Base-by-base conservation (phyloP, 257 asterid genomes). In the Misopates orontium region DNA sequence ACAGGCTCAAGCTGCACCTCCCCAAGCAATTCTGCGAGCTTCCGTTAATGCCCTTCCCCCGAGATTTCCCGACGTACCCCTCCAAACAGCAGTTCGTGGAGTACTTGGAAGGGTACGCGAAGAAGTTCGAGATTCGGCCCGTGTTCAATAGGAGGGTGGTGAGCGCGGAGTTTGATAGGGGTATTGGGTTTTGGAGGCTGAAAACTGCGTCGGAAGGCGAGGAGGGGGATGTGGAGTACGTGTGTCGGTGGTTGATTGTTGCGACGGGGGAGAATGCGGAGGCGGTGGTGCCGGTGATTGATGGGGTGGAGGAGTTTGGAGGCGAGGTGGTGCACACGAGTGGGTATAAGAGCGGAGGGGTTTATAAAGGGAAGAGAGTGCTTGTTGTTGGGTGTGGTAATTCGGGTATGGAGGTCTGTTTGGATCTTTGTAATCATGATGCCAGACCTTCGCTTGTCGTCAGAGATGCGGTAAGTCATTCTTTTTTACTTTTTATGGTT, bases 191-290 rank as follows among this genome's bases (percentile, higher is more conserved):
- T 0, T 91, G 96, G 98, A 41, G 84, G 56, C 85, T 88, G n/a
- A 14, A 28, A 24, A 83, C 91, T 4, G 70, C 0, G 28, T 17
- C 39, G 32, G 79, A 31, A 50, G 68, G 39, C 14, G 91, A 84
- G 78, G 72, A 2, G 23, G 22, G 44, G 32, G 79, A 40, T 51
- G 69, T 41, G n/a, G 91, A 86, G 79, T 91, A 83, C 25, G 72
- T 79, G 5, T 62, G 82, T 63, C 72, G 80, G 66, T 88, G 96
- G 97, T 55, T 91, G 80, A 62, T 91, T 0, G 96, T 73, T 23
- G 97, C 97, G 4, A 90, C 95, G 11, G 98, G 95, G 11, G 98
- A 91, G 76, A 87, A 86, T 69, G 96, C 95, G 1, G 96, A 85
- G 84, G 85, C 80, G 42, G 86, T 80, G 66, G 52, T 81, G 67